These are phyloP conservation scores for Pinus albicaulis DNA, from an alignment of 75 land plant genomes.

Conservation along the genomic window DNA sequence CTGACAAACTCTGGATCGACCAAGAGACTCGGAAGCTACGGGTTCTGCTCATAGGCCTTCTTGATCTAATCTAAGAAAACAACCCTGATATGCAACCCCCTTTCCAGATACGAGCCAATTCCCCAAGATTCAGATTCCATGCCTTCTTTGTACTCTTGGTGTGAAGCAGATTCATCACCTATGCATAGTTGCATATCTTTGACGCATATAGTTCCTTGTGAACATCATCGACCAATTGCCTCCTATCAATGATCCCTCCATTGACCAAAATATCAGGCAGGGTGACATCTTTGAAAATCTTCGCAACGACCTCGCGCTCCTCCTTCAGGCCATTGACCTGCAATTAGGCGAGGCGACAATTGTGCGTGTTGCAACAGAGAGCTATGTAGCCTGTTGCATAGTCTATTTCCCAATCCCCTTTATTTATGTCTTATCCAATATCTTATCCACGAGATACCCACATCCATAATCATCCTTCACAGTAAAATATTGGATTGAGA, in stretches of 20 bases:
- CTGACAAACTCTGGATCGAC: slow-evolving; percentile 67
- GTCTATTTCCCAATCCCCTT: slow-evolving; percentile 81
- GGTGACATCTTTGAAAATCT: slow-evolving; percentile 25
- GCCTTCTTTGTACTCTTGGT: slow-evolving; percentile 59
- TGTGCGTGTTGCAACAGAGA: slow-evolving; percentile 70
- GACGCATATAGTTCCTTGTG: slow-evolving; percentile 72
- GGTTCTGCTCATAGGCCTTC: slow-evolving; percentile 67
- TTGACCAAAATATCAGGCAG: slow-evolving; percentile 19
- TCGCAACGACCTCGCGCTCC: slow-evolving; percentile 53
- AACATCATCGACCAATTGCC: slow-evolving; percentile 61
- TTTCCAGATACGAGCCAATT: slow-evolving; percentile 74
- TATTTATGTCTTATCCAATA: slow-evolving; percentile 77
- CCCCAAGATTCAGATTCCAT: slow-evolving; percentile 65
- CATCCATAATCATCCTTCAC: slow-evolving; percentile 54
- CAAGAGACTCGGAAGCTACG: slow-evolving; percentile 46
- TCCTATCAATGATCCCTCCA: slow-evolving; percentile 30
- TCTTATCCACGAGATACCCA: slow-evolving; percentile 61
- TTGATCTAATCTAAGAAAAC: slow-evolving; percentile 73
- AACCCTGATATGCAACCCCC: slow-evolving; percentile 71
- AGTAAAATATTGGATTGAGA: slow-evolving; percentile 54
- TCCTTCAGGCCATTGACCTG: slow-evolving; percentile 70
- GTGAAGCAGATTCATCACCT: slow-evolving; percentile 67
- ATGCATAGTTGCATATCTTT: slow-evolving; percentile 72
- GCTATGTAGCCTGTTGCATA: slow-evolving; percentile 76
- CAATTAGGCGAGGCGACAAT: slow-evolving; percentile 64